Conservation (phyloP, 192 early-diverging fungal genomes). For the Chytriomyces sp. region DNA sequence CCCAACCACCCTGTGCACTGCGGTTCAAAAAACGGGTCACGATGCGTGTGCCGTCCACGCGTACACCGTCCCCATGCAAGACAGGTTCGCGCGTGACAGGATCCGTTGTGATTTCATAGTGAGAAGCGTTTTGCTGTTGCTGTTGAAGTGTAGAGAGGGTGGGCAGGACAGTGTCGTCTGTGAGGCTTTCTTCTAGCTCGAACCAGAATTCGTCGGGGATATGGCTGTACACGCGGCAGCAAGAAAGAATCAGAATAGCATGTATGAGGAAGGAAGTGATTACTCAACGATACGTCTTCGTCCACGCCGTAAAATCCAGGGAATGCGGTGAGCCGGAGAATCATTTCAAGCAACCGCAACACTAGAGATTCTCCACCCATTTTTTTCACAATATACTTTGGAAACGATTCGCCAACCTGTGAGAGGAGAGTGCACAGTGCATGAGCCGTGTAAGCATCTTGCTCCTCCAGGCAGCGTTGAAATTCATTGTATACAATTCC, state of each 20-base stretch:
- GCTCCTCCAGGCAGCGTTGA: constrained; percentile 36
- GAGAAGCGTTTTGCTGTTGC: neutral
- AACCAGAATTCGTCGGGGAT: constrained; percentile 29
- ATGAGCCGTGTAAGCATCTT: constrained; percentile 34
- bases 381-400: constrained; percentile 25
- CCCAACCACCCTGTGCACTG: neutral
- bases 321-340: constrained; percentile 43
- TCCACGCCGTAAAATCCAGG: constrained; percentile 45
- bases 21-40: constrained; percentile 20
- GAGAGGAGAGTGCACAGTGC: constrained; percentile 37
- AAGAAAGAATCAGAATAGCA: neutral
- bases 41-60: constrained; percentile 20
- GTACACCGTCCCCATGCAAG: constrained; percentile 11
- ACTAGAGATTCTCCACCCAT: constrained; percentile 16
- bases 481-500: constrained; percentile 38
- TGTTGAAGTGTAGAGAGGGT: neutral
- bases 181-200: constrained; percentile 28
- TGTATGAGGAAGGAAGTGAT: neutral
- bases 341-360: constrained; percentile 38
- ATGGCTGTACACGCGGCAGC: constrained; percentile 11
- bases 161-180: constrained; percentile 20
- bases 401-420: constrained; percentile 44
- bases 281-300: constrained; percentile 44
- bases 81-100: constrained; percentile 37
- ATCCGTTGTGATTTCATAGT: constrained; percentile 29